phyloP scores from a whole-genome alignment of 139 green algal species.

The Volvox africanus region DNA sequence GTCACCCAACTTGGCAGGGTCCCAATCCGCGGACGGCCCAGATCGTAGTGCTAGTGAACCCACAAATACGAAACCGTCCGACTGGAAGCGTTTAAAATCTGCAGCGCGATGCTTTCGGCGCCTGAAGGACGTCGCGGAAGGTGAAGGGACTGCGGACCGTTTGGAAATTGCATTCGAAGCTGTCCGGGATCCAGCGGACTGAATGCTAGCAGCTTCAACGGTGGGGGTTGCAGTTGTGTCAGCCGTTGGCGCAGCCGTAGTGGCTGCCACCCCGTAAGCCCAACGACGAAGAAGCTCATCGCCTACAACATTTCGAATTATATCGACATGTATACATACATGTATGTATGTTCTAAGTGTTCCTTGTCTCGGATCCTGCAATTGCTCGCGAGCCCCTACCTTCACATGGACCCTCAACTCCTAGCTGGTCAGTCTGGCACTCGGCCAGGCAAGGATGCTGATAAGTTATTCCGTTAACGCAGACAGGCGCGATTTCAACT shows the following conservation, averaged over 20 bases:
- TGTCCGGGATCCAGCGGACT: neutral
- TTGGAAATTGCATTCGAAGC: neutral
- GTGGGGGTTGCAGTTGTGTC: neutral
- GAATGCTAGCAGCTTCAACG: too few relatives aligned
- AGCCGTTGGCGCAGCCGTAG: too few relatives aligned
- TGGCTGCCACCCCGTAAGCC: neutral
- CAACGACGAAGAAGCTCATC: neutral
- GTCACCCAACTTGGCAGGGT: neutral
- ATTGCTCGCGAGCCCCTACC: neutral
- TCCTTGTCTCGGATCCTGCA: neutral
- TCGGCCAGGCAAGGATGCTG: constrained; percentile 14
- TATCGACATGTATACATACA: neutral
- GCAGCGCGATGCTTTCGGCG: neutral
- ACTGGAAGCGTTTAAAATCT: neutral
- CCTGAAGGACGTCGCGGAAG: neutral
- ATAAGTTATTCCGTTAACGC: constrained; percentile 1
- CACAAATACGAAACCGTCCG: constrained; percentile 17
- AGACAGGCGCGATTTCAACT: neutral
- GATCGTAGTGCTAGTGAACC: neutral
- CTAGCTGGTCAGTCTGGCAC: neutral
- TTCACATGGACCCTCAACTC: neutral
- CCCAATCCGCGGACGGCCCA: neutral
- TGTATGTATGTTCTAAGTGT: neutral
- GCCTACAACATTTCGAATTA: neutral
- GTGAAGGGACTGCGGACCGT: neutral